Base-by-base conservation (phyloP, 140 eudicot species). In the Erigeron philadelphicus region DNA sequence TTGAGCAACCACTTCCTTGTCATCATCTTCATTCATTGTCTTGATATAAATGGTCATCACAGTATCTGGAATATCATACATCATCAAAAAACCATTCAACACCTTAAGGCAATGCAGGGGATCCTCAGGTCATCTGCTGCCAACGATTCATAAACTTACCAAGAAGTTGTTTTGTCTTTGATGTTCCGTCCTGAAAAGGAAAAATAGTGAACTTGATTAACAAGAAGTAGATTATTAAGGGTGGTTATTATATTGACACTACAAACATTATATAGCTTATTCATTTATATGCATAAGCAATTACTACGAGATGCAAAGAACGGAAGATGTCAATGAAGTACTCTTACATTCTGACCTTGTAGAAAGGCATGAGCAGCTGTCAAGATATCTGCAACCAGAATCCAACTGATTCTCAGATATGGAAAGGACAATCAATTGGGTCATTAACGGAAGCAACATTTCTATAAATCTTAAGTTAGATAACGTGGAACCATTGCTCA, bases 1-100 rank as follows among this genome's bases (percentile, higher is more conserved):
- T 81, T 91, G 97, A 81, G 97, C 86, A 73, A 88, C 97, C 62
- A 88, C 96, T 78, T 91, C 95, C 75, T 86, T 91, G 79, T 89
- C 98, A 67, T 88, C 97, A 78, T 91, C 97, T 64, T 86, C 92
- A 23, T 74, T 73, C 92, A 91, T 86, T 65, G 92, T 86, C 72
- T 88, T 91, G 72, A 86, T 74, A 79, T 82, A 91, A 67, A 88
- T 82, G 57, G 84, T 77, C 96, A 91, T 82, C 75, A 91, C 86
- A 55, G 84, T 76, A 60, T 87, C 98, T 93, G 80, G 25, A 48
- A 38, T 67, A 47, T 53, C 47, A 56, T 40, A 54, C 9, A 66
- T 66, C 41, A 2, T 67, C 8, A 56, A 72, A 48, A 21, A 67
- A 65, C 38, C 3, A 25, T 61, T 47, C 65, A 25, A 67, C 52